A percentile compares a stretch with the other conserved stretches of the same genome.
These are phyloP conservation scores for Ganoderma boninense DNA, from an alignment of 1,284 basidiomycete species.

Conservation along the genomic window DNA sequence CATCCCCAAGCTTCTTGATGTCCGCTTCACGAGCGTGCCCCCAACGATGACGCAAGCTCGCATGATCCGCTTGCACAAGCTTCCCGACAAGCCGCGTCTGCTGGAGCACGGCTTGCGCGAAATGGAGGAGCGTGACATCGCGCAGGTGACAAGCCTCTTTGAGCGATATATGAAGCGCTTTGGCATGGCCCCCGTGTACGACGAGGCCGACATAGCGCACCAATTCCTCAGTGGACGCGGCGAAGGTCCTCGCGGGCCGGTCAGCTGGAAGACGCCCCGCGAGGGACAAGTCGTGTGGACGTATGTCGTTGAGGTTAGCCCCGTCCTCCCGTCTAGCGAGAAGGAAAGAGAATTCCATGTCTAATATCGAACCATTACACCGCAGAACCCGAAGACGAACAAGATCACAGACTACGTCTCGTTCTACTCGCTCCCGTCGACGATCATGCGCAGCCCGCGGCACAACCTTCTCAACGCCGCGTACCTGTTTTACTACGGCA, in stretches of 20 bases:
- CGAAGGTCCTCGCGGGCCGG: constrained; percentile 50
- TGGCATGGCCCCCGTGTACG: constrained; percentile 84
- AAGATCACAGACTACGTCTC: constrained; percentile 96
- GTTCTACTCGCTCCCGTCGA: constrained; percentile 96
- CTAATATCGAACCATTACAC: not conserved
- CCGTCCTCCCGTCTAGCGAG: not conserved
- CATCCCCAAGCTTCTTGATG: constrained; percentile 91
- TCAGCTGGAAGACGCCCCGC: constrained; percentile 57
- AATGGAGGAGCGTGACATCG: constrained; percentile 86
- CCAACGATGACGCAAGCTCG: constrained; percentile 87
- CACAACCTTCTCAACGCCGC: constrained; percentile 83
- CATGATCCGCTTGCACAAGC: constrained; percentile 79
- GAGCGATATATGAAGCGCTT: constrained; percentile 87
- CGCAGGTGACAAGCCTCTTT: constrained; percentile 80
- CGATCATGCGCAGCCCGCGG: constrained; percentile 76
- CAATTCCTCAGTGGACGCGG: constrained; percentile 91
- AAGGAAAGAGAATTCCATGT: not conserved
- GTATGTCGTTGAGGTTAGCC: constrained; percentile 91
- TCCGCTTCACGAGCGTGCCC: constrained; percentile 90
- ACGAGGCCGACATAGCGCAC: constrained; percentile 85
- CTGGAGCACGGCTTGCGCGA: constrained; percentile 76
- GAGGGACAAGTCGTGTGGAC: constrained; percentile 93
- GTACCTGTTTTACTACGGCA: constrained; percentile 94
- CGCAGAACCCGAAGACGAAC: constrained; percentile 81
- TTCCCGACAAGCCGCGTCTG: constrained; percentile 62